Conservation (phyloP, 1,284 basidiomycete genomes). For the Waitea zeae region DNA sequence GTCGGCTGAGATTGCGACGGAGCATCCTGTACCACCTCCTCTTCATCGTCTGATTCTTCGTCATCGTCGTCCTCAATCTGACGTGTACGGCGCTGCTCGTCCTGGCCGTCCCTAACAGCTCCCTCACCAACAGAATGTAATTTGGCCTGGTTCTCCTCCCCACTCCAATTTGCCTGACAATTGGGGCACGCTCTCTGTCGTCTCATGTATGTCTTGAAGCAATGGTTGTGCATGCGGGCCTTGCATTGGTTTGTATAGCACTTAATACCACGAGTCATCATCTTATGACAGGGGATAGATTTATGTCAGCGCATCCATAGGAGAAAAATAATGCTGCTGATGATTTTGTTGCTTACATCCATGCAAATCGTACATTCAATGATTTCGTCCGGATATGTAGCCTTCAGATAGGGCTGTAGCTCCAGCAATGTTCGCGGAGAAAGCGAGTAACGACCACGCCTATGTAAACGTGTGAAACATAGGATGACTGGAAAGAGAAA, state of each 20-base stretch:
- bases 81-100: slow-evolving; percentile 26
- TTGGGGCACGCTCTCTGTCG: slow-evolving; percentile 29
- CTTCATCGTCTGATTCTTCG: slow-evolving; percentile 25
- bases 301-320: background rate
- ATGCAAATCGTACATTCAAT: slow-evolving; percentile 61
- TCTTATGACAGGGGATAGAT: slow-evolving; percentile 16
- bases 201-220: slow-evolving; percentile 31
- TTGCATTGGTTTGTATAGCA: slow-evolving; percentile 51
- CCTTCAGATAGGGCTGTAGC: slow-evolving; percentile 55
- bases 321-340: background rate
- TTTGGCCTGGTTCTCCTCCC: slow-evolving; percentile 19
- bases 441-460: slow-evolving; percentile 54
- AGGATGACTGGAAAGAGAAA: background rate
- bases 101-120: slow-evolving; percentile 40
- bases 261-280: slow-evolving; percentile 47
- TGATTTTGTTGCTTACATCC: slow-evolving; percentile 25
- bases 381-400: slow-evolving; percentile 56
- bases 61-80: slow-evolving; percentile 18
- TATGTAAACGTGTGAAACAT: slow-evolving; percentile 4
- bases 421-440: slow-evolving; percentile 63
- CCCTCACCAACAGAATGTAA: slow-evolving; percentile 44
- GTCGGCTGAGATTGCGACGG: slow-evolving; percentile 11
- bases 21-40: slow-evolving; percentile 15
- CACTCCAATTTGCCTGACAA: slow-evolving; percentile 42
- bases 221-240: slow-evolving; percentile 47